Base-by-base conservation (phyloP, 352 stramenopile species). In the Phytophthora agathidicida region DNA sequence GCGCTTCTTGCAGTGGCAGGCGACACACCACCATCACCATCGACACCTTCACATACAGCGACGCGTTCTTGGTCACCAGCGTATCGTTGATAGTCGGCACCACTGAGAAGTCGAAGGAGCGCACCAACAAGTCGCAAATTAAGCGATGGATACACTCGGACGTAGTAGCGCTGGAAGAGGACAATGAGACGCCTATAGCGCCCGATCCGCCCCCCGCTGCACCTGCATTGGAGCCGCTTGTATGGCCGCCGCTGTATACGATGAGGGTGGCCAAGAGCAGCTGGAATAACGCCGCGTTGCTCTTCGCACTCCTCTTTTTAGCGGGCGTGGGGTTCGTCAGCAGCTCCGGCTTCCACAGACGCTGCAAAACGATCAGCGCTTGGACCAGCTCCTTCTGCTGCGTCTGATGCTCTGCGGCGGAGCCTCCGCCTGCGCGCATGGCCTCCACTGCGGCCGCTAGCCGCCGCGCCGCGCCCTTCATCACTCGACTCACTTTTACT, bases 131-230 rank as follows among this genome's bases (percentile, higher is more conserved):
- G 36, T 96, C 83, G 66, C 75, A 89, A 24, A 93, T 47, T 7
- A 96, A 53, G 28, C 73, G 73, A 22, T 88, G 71, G 14, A 94
- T 64, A 47, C 77, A 80, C 54, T 96, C 83, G 14, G 83, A 93
- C 7, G 83, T 89, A 50, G 53, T 43, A 7, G 65, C 51, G 16
- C 55, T 58, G 16, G 77, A 77, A 36, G 83, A 76, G 20, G 77
- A 71, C 32, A 89, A 52, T 27, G 80, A 74, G 48, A 89, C 74
- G 47, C 69, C 67, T 67, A 86, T 77, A 23, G 60, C 56, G 7
- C 68, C 60, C 14, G 62, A 57, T 10, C 56, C 68, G 2, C 74
- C 60, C n/a, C 66, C 67, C 5, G 68, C 49, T 1, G 50, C 52
- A 1, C 60, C 71, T 7, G 35, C 57, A 10, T 52, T 63, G 2